Base-by-base conservation (phyloP, 2,329 filamentous ascomycete genomes). In the Stemphylium beticola region DNA sequence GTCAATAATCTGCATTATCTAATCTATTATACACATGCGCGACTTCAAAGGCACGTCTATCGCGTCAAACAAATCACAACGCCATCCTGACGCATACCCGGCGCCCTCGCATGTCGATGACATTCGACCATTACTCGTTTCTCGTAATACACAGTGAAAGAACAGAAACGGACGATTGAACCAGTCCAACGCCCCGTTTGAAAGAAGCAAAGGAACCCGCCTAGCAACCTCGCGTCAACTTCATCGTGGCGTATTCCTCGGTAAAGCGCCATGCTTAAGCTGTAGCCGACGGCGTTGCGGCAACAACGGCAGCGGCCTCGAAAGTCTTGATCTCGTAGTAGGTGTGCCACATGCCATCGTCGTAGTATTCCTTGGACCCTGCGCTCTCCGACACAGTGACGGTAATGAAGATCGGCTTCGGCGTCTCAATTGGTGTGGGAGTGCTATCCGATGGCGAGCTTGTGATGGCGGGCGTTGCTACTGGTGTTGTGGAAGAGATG, bases 271-370 rank as follows among this genome's bases (percentile, higher is more conserved):
- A 20, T 18, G 22, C 34, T 52, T 20, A 50, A 38, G 17, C 38
- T 34, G 31, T 31, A 9, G 32, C 41, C 37, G 22, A 45, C 26
- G 36, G 31, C 6, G 52, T 43, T 32, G 52, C n/a, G 1, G 44
- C 62, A 24, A 46, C 58, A 12, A 53, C 45, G 4, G 39, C 63
- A 18, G 44, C 59, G 12, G 57, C 46, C 39, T 58, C 60, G 33
- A 68, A 73, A 8, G 67, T 71, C 57, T 76, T 76, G 55, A 77
- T 58, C 0, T 66, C 62, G 57, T 80, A 80, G 18, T 55, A 66
- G 5, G 78, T 80, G 55, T 79, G 77, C 77, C 77, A 80, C 63
- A 76, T 60, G n/a, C 78, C 78, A 46, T 77, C 64, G 52, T 79
- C 78, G 52, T 79, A 80, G 66, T 76, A 79, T 31, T 71, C 61